Base-by-base conservation (phyloP, 305 asterid species). In the Ajuga reptans region DNA sequence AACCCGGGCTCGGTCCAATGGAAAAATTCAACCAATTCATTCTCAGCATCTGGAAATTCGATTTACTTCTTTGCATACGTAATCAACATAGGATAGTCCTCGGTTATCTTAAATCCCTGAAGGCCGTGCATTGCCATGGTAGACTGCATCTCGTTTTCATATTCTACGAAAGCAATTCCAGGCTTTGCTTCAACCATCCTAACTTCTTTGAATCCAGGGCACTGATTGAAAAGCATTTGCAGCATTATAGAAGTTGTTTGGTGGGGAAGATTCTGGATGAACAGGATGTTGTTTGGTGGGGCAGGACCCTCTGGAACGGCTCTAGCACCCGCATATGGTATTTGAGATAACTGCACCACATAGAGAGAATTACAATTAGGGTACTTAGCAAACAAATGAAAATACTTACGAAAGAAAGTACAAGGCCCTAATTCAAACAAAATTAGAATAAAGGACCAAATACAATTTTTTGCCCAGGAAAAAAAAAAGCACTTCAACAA, bases 101-200 rank as follows among this genome's bases (percentile, higher is more conserved):
- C 84, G 6, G 85, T 85, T 6, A 94, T 83, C 88, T 86, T 89
- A 72, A 85, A 91, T 36, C 96, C 97, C 73, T 89, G 99, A 72
- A 94, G 96, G 36, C 85, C 85, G 75, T 89, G 96, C 96, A 91
- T 87, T 6, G 99, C 93, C 29, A 86, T 85, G 0, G 96, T 85
- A 0, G 99, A 87, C 78, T 94, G 97, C 89, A 94, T 85, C 84
- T 94, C 99, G 39, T 94, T 88, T 69, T 84, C 93, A 12, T 85
- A 94, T 73, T 94, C 99, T 29, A 94, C 85, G 60, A 94, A 94
- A 64, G 99, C 95, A 71, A 94, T 94, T 58, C 99, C 99, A 1
- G 97, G 99, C 78, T 91, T 94, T 9, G 97, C 88, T 73, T 94
- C 99, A 9, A 94, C 68, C 97, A 91, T 94, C 79, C 99, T 65